These are phyloP conservation scores for Soucietia sequanensis DNA, from an alignment of 805 yeast species.

Conservation along the genomic window DNA sequence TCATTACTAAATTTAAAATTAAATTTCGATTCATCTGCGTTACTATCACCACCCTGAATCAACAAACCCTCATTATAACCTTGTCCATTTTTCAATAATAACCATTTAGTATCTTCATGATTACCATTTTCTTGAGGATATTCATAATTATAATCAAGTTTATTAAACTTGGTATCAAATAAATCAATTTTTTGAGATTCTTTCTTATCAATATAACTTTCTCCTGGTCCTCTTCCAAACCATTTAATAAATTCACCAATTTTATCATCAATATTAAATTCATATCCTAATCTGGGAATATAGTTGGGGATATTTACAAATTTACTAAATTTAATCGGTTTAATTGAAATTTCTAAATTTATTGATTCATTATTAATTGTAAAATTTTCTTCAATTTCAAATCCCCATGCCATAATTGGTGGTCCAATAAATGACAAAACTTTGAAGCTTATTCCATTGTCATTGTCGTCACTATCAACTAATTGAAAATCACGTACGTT, in stretches of 20 bases:
- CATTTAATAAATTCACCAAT: conserved; percentile 20
- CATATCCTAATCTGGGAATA: conserved; percentile 34
- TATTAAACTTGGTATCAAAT: conserved; percentile 9
- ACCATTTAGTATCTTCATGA: conserved; percentile 29
- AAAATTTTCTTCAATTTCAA: conserved; percentile 9
- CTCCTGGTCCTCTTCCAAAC: conserved; percentile 37
- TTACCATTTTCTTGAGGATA: conserved; percentile 38
- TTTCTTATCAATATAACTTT: conserved; percentile 30
- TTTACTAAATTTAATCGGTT: conserved; percentile 4
- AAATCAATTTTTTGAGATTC: conserved; percentile 23
- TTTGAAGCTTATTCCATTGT: conserved; percentile 5
- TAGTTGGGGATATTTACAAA: conserved; percentile 14
- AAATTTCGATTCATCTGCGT: conserved; percentile 8
- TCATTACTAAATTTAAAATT: conserved; percentile 15
- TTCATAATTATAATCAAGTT: conserved; percentile 24
- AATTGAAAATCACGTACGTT: conserved; percentile 5
- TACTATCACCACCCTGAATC: conserved; percentile 4
- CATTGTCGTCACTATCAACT: too few relatives aligned
- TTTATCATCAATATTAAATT: conserved; percentile 14
- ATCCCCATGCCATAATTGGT: conserved; percentile 24
- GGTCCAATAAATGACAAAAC: conserved; percentile 18
- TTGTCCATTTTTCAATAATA: conserved; percentile 7
- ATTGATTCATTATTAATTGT: conserved; percentile 6
- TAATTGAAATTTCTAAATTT: conserved; percentile 5
- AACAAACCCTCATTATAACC: conserved; percentile 5